Evolutionary conservation across 202 grass and related monocot species (phyloP).

Genomic region (Musa balbisiana): DNA sequence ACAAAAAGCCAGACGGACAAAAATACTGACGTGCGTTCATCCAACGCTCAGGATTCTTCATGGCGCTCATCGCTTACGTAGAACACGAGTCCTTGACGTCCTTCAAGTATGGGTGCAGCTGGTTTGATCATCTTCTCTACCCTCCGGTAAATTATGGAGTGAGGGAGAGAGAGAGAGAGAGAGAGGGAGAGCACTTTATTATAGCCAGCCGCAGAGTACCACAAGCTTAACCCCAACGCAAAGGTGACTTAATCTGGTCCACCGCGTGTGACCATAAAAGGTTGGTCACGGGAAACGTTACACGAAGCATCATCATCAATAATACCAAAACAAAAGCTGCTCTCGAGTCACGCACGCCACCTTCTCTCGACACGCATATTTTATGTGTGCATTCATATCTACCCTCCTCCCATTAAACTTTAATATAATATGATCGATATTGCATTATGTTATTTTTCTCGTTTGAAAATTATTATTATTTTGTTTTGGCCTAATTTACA

Average conservation of each 20-base stretch:
- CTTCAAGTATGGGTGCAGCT: background rate
- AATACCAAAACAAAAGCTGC: background rate
- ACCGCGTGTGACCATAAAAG: background rate
- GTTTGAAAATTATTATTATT: too few relatives aligned
- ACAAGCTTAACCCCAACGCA: constrained; percentile 20
- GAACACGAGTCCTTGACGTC: background rate
- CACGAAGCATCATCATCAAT: background rate
- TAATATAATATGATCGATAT: too few relatives aligned
- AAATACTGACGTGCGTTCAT: background rate
- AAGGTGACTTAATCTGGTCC: constrained; percentile 14
- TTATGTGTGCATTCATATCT: background rate
- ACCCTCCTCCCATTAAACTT: too few relatives aligned
- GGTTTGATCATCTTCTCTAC: background rate
- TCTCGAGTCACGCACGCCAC: background rate
- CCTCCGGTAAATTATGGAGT: background rate
- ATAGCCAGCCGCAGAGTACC: background rate
- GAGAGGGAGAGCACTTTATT: background rate
- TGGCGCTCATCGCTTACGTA: background rate
- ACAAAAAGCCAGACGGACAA: too few relatives aligned
- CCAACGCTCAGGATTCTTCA: background rate
- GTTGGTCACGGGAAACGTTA: background rate
- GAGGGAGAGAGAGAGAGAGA: background rate
- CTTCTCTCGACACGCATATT: background rate
- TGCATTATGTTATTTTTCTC: too few relatives aligned
- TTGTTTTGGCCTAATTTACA: too few relatives aligned